Evolutionary conservation across 257 asterid species (phyloP), one percentile per base, ranked within the genome.

Genomic region (Przewalskia tangutica): DNA sequence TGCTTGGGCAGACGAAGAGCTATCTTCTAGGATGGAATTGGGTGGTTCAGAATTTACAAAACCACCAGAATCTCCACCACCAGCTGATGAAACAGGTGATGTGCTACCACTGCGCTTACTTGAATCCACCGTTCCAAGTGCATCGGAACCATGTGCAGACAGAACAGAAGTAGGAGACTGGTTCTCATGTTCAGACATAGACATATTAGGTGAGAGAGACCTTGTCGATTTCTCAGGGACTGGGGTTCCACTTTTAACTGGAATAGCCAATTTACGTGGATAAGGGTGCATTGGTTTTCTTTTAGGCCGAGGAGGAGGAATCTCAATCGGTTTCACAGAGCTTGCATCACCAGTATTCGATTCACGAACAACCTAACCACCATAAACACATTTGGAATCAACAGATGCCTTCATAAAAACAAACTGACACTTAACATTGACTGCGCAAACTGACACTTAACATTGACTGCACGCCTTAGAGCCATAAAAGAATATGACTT

Each of bases 291-390:
- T 77, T 0, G 98, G 99, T 81, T 95, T 95, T 85, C 97, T 92
- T 87, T 95, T 95, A 0, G 99, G 99, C 70, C 99, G 89, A 40
- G 99, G 99, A 65, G 99, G 99, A 54, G 99, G 99, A 62, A 95
- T 93, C 81, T 93, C 99, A 46, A 92, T 89, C 3, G 94, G 89
- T 81, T 91, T 89, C 62, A 55, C 91, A 0, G 90, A 71, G 80
- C 55, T 60, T 7, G 84, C 88, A 84, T 95, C 97, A 36, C 89
- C 87, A 3, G 62, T 78, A 77, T 75, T 87, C 63, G 90, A 83
- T 82, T 93, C 97, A 10, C 98, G 98, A 56, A 85, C 89, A 78
- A 95, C 97, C 98, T 95, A 76, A 81, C 77, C 84, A 84, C 46
- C 58, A 67, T 42, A 77, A 62, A 38, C 77, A 32, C 73, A 80